Conservation (phyloP, 768 basidiomycete species). For the Hypsizygus marmoreus region DNA sequence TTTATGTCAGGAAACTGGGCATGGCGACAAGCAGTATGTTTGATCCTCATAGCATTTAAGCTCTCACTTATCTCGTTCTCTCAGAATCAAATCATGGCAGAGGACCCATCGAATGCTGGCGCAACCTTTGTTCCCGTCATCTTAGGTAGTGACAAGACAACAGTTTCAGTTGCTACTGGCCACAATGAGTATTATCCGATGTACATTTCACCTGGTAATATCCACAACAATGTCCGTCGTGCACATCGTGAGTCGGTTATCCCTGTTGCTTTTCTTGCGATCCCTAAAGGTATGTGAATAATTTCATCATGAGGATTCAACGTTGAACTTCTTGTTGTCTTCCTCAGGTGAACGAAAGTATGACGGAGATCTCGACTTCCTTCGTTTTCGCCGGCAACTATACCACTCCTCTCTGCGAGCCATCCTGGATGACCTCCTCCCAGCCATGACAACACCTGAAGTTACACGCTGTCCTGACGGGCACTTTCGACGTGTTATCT, state of each 20-base stretch:
- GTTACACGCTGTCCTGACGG: slow-evolving; percentile 33
- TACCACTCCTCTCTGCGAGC: slow-evolving; percentile 22
- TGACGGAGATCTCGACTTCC: slow-evolving; percentile 14
- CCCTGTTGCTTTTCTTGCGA: slow-evolving; percentile 33
- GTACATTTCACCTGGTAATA: slow-evolving; percentile 30
- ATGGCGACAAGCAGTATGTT: slow-evolving; percentile 29
- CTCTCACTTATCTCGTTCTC: background rate
- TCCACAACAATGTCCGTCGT: slow-evolving; percentile 28
- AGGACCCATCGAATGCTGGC: slow-evolving; percentile 26
- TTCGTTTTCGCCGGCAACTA: slow-evolving; percentile 19
- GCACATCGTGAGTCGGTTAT: slow-evolving; percentile 30
- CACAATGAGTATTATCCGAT: slow-evolving; percentile 40
- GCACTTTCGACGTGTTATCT: slow-evolving; percentile 30
- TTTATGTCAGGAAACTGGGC: slow-evolving; percentile 26
- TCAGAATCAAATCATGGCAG: slow-evolving; percentile 12
- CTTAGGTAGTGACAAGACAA: slow-evolving; percentile 43
- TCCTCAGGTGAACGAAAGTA: slow-evolving; percentile 18
- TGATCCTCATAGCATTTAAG: background rate
- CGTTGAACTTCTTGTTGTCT: background rate
- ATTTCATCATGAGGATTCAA: background rate
- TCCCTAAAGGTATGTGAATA: slow-evolving; percentile 31
- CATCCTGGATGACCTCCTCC: slow-evolving; percentile 19
- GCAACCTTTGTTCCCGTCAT: slow-evolving; percentile 32
- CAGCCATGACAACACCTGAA: slow-evolving; percentile 24
- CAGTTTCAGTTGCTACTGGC: slow-evolving; percentile 40